phyloP scores from a whole-genome alignment of 1,284 basidiomycete genomes.

The Cryptococcus floricola region DNA sequence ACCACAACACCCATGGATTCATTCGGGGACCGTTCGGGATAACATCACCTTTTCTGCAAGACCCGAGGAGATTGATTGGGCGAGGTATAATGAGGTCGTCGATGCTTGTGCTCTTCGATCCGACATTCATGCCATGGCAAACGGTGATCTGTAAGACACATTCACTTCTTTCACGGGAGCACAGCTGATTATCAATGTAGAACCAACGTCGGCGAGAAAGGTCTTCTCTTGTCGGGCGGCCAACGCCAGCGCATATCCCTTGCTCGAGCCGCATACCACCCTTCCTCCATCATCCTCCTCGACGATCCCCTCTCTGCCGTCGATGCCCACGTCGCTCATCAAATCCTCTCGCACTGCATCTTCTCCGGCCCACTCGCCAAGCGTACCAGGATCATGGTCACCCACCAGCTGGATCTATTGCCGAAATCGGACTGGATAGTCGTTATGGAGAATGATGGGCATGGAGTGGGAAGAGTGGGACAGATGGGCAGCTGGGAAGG shows the following conservation, averaged over 20 bases:
- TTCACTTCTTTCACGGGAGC: neutral
- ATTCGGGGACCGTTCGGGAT: slow-evolving; percentile 61
- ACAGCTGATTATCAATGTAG: slow-evolving; percentile 1
- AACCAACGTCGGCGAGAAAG: slow-evolving; percentile 22
- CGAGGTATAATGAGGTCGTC: slow-evolving; percentile 19
- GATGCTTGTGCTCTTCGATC: slow-evolving; percentile 25
- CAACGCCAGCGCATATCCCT: slow-evolving; percentile 21
- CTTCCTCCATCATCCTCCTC: slow-evolving; percentile 21
- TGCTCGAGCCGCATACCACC: slow-evolving; percentile 18
- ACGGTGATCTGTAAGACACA: slow-evolving; percentile 38
- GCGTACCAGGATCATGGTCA: slow-evolving; percentile 67
- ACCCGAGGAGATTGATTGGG: slow-evolving; percentile 19
- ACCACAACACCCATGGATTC: slow-evolving; percentile 59
- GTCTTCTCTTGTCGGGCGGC: slow-evolving; percentile 21
- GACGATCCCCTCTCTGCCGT: slow-evolving; percentile 59
- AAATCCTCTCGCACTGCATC: slow-evolving; percentile 56
- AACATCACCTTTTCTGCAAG: slow-evolving; percentile 38
- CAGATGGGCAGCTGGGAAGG: slow-evolving; percentile 37
- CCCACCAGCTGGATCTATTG: slow-evolving; percentile 64
- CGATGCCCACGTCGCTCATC: slow-evolving; percentile 53
- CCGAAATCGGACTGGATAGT: slow-evolving; percentile 22
- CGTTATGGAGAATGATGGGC: slow-evolving; percentile 23
- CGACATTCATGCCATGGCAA: slow-evolving; percentile 24
- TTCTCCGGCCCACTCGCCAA: slow-evolving; percentile 58
- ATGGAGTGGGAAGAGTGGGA: slow-evolving; percentile 20